These are phyloP conservation scores for Aspergillus tanneri DNA, from an alignment of 2,329 filamentous ascomycete genomes.

Conservation along the genomic window DNA sequence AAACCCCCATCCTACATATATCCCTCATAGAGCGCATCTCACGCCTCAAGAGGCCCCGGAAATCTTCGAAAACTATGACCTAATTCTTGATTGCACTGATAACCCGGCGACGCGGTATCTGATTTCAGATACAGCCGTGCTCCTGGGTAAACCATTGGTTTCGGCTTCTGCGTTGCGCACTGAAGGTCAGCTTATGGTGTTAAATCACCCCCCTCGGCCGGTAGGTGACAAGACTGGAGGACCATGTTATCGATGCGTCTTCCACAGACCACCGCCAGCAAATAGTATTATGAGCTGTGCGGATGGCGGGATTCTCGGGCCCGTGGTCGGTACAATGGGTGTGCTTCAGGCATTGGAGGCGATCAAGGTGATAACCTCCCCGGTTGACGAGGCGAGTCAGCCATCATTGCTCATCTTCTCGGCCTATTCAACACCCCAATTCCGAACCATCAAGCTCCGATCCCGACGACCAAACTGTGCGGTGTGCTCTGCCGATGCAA, in stretches of 20 bases:
- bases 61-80: slow-evolving; percentile 70
- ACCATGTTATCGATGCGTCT: slow-evolving; percentile 92
- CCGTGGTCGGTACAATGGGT: slow-evolving; percentile 91
- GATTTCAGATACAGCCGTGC: slow-evolving; percentile 83
- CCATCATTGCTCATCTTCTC: slow-evolving; percentile 46
- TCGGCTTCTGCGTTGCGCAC: slow-evolving; percentile 86
- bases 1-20: slow-evolving; percentile 69
- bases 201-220: slow-evolving; percentile 73
- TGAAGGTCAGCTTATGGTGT: slow-evolving; percentile 83
- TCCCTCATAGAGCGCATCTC: slow-evolving; percentile 63
- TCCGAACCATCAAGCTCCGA: slow-evolving; percentile 74
- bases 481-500: slow-evolving; percentile 66
- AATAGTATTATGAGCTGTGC: slow-evolving; percentile 82
- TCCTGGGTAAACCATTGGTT: slow-evolving; percentile 75
- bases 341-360: slow-evolving; percentile 87
- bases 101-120: slow-evolving; percentile 89
- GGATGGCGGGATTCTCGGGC: slow-evolving; percentile 88
- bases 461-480: slow-evolving; percentile 68
- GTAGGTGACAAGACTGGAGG: slow-evolving; percentile 61
- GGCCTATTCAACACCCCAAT: slow-evolving; percentile 49
- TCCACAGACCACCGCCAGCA: slow-evolving; percentile 80
- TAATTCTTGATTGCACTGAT: slow-evolving; percentile 94
- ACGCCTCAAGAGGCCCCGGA: slow-evolving; percentile 65
- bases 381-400: slow-evolving; percentile 22
- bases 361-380: slow-evolving; percentile 70